Conservation (phyloP, 208 protist genomes). For the Perkinsela sp. region DNA sequence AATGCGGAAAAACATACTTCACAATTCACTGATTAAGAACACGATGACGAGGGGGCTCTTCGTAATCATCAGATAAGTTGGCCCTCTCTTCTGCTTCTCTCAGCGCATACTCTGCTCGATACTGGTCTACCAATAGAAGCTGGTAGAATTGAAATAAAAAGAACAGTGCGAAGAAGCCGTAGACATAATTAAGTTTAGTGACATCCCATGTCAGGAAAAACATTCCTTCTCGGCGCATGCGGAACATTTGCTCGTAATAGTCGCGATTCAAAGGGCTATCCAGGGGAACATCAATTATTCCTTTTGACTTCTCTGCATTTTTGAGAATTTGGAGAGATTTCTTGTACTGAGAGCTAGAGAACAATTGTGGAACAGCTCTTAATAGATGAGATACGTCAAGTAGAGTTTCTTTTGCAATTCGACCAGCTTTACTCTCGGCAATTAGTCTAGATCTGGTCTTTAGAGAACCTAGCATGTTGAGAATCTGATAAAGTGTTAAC, state of each 20-base stretch:
- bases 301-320: neutral
- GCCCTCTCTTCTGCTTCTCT: neutral
- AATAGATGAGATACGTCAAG: neutral
- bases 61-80: neutral
- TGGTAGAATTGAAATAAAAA: neutral
- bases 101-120: neutral
- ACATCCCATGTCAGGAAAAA: neutral
- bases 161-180: neutral
- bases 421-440: neutral
- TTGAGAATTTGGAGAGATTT: neutral
- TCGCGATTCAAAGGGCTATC: neutral
- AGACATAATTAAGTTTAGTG: neutral
- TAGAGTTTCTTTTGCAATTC: neutral
- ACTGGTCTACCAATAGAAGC: neutral
- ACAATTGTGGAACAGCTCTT: neutral
- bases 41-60: neutral
- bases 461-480: too few species aligned
- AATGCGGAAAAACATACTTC: too few species aligned
- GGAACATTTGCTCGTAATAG: neutral
- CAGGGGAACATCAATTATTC: neutral
- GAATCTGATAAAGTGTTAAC: too few species aligned
- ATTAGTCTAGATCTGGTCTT: too few species aligned
- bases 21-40: neutral
- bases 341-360: neutral
- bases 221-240: neutral